These are phyloP conservation scores for Potentilla sterilis DNA, from an alignment of 306 rosid genomes.

Conservation along the genomic window DNA sequence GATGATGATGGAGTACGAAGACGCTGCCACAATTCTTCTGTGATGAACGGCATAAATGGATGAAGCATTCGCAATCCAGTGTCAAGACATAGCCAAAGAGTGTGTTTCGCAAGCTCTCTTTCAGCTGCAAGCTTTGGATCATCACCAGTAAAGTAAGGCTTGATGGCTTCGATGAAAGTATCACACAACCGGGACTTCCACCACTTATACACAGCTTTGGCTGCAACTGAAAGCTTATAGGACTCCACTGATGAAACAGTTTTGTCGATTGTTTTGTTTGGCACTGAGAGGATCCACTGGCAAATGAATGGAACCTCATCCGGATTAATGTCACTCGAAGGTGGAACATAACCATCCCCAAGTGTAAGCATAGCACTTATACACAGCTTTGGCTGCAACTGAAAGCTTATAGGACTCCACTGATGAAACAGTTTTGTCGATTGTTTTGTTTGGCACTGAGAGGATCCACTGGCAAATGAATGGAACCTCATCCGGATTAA, in stretches of 20 bases:
- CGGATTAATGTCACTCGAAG: conserved; percentile 40
- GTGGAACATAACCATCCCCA: conserved; percentile 78
- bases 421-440: conserved; percentile 47
- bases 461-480: conserved; percentile 92
- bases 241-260: conserved; percentile 53
- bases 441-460: conserved; percentile 67
- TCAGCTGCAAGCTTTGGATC: conserved; percentile 51
- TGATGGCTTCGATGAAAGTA: conserved; percentile 84
- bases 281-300: conserved; percentile 79
- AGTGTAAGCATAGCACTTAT: too few relatives aligned
- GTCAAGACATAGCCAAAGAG: conserved; percentile 87
- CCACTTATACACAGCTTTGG: conserved; percentile 74
- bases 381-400: conserved; percentile 70
- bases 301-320: conserved; percentile 78
- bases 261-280: conserved; percentile 64
- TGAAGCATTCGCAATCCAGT: conserved; percentile 85
- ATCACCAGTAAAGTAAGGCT: conserved; percentile 72
- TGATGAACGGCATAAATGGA: conserved; percentile 92
- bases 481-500: conserved; percentile 53
- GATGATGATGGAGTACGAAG: conserved; percentile 57
- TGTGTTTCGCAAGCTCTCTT: conserved; percentile 63
- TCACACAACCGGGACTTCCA: conserved; percentile 95
- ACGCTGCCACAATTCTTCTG: conserved; percentile 97
- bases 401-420: conserved; percentile 66
- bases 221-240: conserved; percentile 71